These are phyloP conservation scores for Leishmania braziliensis DNA, from an alignment of 208 protist species.

Conservation along the genomic window DNA sequence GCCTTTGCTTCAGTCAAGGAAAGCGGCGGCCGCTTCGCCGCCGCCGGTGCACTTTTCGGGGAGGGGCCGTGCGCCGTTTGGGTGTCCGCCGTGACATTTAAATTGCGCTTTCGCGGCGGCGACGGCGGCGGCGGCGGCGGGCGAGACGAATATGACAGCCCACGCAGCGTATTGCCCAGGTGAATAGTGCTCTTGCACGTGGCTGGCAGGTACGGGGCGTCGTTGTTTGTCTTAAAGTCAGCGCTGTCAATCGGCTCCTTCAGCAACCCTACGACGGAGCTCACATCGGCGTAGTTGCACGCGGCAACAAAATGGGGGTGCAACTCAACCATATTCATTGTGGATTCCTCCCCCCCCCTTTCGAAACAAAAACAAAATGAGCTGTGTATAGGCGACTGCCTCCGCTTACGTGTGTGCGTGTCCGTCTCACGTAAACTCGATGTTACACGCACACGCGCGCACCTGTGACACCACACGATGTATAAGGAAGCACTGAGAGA, in stretches of 20 bases:
- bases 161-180: constrained; percentile 16
- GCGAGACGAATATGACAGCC: neutral
- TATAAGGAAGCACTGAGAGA: neutral
- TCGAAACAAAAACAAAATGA: neutral
- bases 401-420: neutral
- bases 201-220: constrained; percentile 20
- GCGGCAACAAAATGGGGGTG: constrained; percentile 30
- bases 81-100: neutral
- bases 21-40: neutral
- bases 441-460: neutral
- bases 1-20: neutral
- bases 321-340: constrained; percentile 28
- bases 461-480: neutral
- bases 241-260: constrained; percentile 29
- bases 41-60: neutral
- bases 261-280: constrained; percentile 17
- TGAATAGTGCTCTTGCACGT: constrained; percentile 29
- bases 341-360: neutral
- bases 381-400: neutral
- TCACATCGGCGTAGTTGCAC: constrained; percentile 26
- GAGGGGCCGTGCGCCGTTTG: neutral
- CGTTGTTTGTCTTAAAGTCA: constrained; percentile 6
- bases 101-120: neutral
- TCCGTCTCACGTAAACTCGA: neutral
- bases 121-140: neutral